A percentile compares a stretch with the other conserved stretches of the same genome.
Evolutionary conservation across 225 moss, liverwort and hornwort species (phyloP).

Genomic region (Thuidium tamariscinum): DNA sequence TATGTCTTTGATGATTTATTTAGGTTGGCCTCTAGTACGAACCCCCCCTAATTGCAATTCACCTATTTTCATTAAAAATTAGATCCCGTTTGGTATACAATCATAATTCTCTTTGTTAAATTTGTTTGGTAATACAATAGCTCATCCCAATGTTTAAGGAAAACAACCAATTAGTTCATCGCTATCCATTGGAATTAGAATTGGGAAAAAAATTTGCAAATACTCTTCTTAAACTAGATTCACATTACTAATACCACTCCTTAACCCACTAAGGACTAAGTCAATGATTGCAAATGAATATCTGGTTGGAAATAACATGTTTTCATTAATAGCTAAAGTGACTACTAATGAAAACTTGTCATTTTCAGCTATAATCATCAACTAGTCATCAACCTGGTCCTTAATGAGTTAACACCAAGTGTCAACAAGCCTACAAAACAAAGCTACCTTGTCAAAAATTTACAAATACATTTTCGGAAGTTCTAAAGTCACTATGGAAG

Average conservation of each 20-base stretch:
- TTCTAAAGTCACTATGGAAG: neutral
- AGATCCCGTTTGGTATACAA: fast-evolving
- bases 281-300: no score
- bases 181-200: fast-evolving
- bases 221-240: neutral
- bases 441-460: no score
- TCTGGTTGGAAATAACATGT: no score
- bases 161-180: fast-evolving
- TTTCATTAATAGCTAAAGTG: no score
- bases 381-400: no score
- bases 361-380: no score
- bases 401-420: neutral
- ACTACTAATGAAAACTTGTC: no score
- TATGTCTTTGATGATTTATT: neutral
- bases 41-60: neutral
- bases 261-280: no score
- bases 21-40: fast-evolving
- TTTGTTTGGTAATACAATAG: neutral
- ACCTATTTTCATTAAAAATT: neutral
- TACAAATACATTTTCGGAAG: no score
- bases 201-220: fast-evolving
- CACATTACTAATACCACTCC: neutral
- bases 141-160: fast-evolving
- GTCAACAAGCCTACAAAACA: neutral
- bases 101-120: neutral